Evolutionary conservation across 257 asterid genomes (phyloP).

Genomic region (Coffea canephora): DNA sequence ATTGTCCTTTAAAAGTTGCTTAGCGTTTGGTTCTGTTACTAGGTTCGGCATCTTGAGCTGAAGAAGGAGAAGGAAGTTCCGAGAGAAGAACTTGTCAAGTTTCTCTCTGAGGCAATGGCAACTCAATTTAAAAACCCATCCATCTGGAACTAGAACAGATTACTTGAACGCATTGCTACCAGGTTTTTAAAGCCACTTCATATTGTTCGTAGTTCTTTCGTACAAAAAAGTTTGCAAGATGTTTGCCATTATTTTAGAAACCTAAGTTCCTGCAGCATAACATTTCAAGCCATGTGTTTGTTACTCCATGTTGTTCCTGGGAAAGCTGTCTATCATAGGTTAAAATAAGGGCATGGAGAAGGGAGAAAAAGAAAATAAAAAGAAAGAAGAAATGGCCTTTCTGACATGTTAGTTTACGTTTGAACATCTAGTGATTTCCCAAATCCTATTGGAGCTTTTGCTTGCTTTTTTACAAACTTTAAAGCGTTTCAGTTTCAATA

Average conservation of each 20-base stretch:
- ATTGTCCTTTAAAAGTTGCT: not conserved
- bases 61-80: slow-evolving; percentile 83
- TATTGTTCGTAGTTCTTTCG: not conserved
- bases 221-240: not conserved
- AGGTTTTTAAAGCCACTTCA: not conserved
- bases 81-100: slow-evolving; percentile 63
- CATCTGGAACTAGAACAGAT: slow-evolving; percentile 66
- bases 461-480: not conserved
- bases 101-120: slow-evolving; percentile 73
- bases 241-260: not conserved
- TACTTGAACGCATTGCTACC: not conserved
- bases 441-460: too few relatives aligned
- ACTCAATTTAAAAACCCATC: slow-evolving; percentile 85
- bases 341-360: not conserved
- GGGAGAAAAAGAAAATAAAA: not conserved
- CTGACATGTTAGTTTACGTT: not conserved
- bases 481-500: not conserved
- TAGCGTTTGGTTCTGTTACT: slow-evolving; percentile 13
- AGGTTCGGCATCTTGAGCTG: slow-evolving; percentile 96
- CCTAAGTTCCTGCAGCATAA: not conserved
- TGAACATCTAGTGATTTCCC: not conserved
- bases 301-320: not conserved
- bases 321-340: not conserved
- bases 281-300: not conserved
- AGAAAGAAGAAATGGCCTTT: not conserved